Evolutionary conservation across 164 flowering plant genomes (phyloP).

Genomic region (Tetrastigma voinierianum): DNA sequence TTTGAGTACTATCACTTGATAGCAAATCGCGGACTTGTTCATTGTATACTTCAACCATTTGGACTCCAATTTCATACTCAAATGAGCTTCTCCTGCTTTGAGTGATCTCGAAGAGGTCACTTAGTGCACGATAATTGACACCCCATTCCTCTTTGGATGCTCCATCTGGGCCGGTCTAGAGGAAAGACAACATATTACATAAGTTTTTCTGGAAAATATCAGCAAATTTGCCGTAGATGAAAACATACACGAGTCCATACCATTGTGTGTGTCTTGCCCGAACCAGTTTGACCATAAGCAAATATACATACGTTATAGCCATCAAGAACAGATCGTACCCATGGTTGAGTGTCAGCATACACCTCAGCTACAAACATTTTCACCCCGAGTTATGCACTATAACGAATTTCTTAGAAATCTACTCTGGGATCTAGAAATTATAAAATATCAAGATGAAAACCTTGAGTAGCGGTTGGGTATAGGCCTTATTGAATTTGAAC

Average conservation of each 20-base stretch:
- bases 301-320: conserved; percentile 95
- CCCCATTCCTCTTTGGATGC: conserved; percentile 59
- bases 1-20: conserved; percentile 39
- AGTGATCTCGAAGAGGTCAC: conserved; percentile 61
- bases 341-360: conserved; percentile 74
- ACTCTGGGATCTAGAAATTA: not conserved
- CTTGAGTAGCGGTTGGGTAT: conserved; percentile 81
- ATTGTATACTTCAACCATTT: conserved; percentile 78
- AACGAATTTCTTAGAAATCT: not conserved
- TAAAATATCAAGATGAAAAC: conserved; percentile 30
- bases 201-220: not conserved
- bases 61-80: conserved; percentile 56
- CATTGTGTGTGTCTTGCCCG: conserved; percentile 96
- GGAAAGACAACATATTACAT: not conserved
- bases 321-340: conserved; percentile 83
- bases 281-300: conserved; percentile 99
- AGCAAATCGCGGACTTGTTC: conserved; percentile 81
- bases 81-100: conserved; percentile 44
- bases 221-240: not conserved
- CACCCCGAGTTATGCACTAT: not conserved
- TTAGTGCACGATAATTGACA: conserved; percentile 68
- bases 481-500: conserved; percentile 87
- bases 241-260: conserved; percentile 33
- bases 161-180: conserved; percentile 52
- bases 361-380: conserved; percentile 65